Evolutionary conservation across 1,139 yeast genomes (phyloP).

Genomic region (Suzukiozyma palmioleophila): DNA sequence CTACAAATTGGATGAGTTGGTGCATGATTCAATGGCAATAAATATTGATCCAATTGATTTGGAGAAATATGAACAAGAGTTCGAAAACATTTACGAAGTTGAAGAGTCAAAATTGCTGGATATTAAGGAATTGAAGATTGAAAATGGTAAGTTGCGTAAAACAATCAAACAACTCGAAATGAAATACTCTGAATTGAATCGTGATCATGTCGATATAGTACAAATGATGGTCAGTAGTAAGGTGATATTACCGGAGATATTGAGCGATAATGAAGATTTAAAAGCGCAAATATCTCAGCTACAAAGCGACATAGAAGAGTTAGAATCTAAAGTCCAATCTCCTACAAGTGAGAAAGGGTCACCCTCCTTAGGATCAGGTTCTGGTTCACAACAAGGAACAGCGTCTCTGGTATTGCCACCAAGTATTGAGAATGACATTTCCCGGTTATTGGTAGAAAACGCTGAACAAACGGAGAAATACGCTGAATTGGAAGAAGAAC

Average conservation of each 20-base stretch:
- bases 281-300: slow-evolving; percentile 61
- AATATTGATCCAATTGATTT: slow-evolving; percentile 69
- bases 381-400: neutral
- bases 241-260: slow-evolving; percentile 47
- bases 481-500: slow-evolving; percentile 49
- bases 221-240: slow-evolving; percentile 41
- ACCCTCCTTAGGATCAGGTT: slow-evolving; percentile 1
- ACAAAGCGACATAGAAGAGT: slow-evolving; percentile 46
- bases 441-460: slow-evolving; percentile 43
- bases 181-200: slow-evolving; percentile 62
- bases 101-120: slow-evolving; percentile 70
- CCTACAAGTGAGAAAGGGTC: slow-evolving; percentile 9
- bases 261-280: slow-evolving; percentile 70
- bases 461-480: slow-evolving; percentile 58
- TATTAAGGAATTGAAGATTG: slow-evolving; percentile 56
- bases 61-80: slow-evolving; percentile 67
- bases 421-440: slow-evolving; percentile 44
- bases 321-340: slow-evolving; percentile 37
- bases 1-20: slow-evolving; percentile 68
- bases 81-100: slow-evolving; percentile 61
- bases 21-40: slow-evolving; percentile 72
- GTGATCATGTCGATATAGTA: slow-evolving; percentile 61
- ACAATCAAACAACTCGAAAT: slow-evolving; percentile 74
- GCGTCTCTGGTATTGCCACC: slow-evolving; percentile 30
- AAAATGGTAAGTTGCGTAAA: slow-evolving; percentile 70